Conservation (phyloP, 306 rosid species). For the Myrica gale region DNA sequence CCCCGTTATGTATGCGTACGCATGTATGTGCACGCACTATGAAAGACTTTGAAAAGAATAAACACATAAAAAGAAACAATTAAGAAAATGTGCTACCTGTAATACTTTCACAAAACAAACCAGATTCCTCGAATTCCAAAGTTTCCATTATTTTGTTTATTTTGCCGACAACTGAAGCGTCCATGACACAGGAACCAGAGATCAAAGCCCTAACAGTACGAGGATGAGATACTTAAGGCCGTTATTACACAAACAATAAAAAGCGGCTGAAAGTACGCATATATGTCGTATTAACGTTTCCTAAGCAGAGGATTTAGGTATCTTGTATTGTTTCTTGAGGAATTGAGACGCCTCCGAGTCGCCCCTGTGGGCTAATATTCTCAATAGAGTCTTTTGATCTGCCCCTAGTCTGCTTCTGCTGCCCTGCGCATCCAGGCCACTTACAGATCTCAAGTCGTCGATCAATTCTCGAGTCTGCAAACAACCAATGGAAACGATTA, state of each 20-base stretch:
- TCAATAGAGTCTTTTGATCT: constrained; percentile 75
- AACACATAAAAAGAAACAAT: too few relatives aligned
- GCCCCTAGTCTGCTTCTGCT: constrained; percentile 82
- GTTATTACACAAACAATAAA: neutral
- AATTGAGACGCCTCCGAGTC: constrained; percentile 91
- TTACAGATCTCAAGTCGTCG: constrained; percentile 79
- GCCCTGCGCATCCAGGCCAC: constrained; percentile 61
- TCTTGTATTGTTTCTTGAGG: constrained; percentile 91
- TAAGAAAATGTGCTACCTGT: too few relatives aligned
- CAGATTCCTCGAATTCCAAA: neutral
- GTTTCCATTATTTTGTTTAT: neutral
- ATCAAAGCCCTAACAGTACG: neutral
- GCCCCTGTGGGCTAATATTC: constrained; percentile 81
- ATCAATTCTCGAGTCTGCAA: constrained; percentile 86
- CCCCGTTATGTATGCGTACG: too few relatives aligned
- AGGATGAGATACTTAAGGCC: neutral
- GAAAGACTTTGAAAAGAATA: too few relatives aligned
- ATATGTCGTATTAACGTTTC: neutral
- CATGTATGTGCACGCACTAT: too few relatives aligned
- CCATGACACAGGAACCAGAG: neutral
- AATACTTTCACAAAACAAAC: too few relatives aligned
- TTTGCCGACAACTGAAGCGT: neutral
- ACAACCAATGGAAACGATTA: constrained; percentile 1
- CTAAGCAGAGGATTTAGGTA: constrained; percentile 77
- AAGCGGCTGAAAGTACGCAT: neutral